Evolutionary conservation across 768 basidiomycete genomes (phyloP), one percentile per base, ranked within the genome.

Genomic region (Termitomyces sp.): DNA sequence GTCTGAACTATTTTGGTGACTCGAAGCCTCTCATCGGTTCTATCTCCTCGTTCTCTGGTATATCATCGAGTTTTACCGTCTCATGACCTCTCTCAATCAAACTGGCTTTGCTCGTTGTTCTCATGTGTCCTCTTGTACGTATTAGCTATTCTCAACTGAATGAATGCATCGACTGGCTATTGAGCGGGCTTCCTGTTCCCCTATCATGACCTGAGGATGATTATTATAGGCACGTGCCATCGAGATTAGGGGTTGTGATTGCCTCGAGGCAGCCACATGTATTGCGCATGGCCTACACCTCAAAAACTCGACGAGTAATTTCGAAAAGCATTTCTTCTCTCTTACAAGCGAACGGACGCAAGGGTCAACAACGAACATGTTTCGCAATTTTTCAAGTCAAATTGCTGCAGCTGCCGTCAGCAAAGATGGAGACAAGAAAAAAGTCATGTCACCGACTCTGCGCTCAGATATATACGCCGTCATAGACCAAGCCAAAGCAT

Each of bases 1-100:
- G 87, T 32, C 72, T 92, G 33, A 74, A 70, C 53, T 92, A 92
- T 71, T 86, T 83, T 63, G 91, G 90, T 9, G 90, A 93, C 71
- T 84, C 84, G n/a, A 92, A 92, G 75, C 78, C 85, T 1, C 70
- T 88, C 49, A 74, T 85, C 53, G 89, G 91, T 7, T 73, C 78
- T 33, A 86, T 91, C 61, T 78, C 77, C 13, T 67, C 88, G 1
- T 92, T 92, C 73, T 80, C 79, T 28, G 87, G 86, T 20, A 74
- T 74, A 18, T 90, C 89, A 0, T 81, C 83, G 24, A 80, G 76
- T 53, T 92, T 92, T 72, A 86, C 80, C 3, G 72, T 91, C 42
- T 75, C 75, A 61, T 83, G 67, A 76, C 45, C 20, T 36, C 20
- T 36, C n/a, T 32, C n/a, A 33, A 46, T 49, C 58, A 49, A 63